Base-by-base conservation (phyloP, 2,329 filamentous ascomycete species). In the Lachnellula hyalina region DNA sequence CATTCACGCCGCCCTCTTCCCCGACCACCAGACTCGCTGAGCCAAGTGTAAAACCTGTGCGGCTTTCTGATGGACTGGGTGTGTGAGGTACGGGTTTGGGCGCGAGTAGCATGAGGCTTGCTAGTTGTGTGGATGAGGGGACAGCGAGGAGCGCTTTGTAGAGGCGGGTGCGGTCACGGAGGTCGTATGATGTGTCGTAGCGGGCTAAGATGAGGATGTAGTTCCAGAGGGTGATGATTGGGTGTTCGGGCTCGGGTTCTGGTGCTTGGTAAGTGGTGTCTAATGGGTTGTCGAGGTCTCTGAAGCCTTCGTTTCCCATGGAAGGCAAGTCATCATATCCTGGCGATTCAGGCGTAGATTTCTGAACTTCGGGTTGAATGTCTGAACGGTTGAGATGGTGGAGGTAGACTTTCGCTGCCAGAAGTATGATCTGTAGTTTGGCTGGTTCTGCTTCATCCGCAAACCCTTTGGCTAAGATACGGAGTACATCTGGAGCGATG, bases 381-480 rank as follows among this genome's bases (percentile, higher is more conserved):
- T 76, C 74, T 66, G 82, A 78, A 57, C 82, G 79, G 66, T 90
- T 90, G 40, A 97, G 72, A 67, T 95, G 84, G 65, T 97, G 90
- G 15, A 97, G 79, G 68, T 97, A 97, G 1, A 97, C 91, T 68
- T 97, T 97, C n/a, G 94, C 93, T 6, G 89, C 94, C 3, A 99
- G 79, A 0, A 99, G 78, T 15, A 99, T 80, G 60, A 97, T 95
- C 70, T 99, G 94, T 55, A 91, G 80, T 70, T 96, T 96, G 12
- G 90, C 91, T 28, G 86, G 78, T 68, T 96, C 91, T 1, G 85
- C 85, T 72, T 99, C 94, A 58, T 85, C 84, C 1, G 85, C 77
- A 67, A 97, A 99, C 17, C 86, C 87, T 69, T 91, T 93, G 45
- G 91, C 81, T 2, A 99, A 75, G 44, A 97, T 93, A 7, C 94